Percentiles rank a stretch among this genome's conserved stretches.
Conservation (phyloP, 2,329 filamentous ascomycete species). For the Corynespora cassiicola region DNA sequence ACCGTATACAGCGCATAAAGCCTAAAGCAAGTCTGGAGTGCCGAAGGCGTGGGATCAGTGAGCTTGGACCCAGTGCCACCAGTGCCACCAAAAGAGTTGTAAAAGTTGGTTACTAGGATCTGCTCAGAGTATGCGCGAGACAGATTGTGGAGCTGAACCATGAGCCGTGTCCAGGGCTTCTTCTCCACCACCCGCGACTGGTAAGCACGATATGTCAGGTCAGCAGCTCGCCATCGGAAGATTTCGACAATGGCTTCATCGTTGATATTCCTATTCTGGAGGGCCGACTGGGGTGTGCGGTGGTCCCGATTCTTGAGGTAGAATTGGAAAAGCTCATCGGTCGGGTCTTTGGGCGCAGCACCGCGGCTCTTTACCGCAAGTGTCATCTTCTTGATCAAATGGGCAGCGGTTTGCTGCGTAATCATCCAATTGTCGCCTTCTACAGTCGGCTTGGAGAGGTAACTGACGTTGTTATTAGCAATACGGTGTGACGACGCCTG, state of each 20-base stretch:
- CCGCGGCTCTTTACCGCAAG: conserved; percentile 45
- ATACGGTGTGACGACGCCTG: neutral
- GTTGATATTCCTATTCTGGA: conserved; percentile 28
- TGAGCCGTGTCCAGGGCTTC: conserved; percentile 55
- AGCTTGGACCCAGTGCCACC: conserved; percentile 19
- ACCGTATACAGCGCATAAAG: conserved; percentile 58
- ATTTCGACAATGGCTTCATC: conserved; percentile 51
- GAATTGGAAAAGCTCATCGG: conserved; percentile 50
- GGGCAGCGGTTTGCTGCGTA: conserved; percentile 59
- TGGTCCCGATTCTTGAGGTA: conserved; percentile 45
- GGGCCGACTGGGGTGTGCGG: conserved; percentile 31
- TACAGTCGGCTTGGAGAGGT: conserved; percentile 61
- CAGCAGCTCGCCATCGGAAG: conserved; percentile 54
- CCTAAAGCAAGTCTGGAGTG: conserved; percentile 53
- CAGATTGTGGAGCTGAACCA: conserved; percentile 50
- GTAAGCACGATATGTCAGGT: conserved; percentile 52
- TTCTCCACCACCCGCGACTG: conserved; percentile 53
- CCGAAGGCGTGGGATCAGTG: conserved; percentile 33
- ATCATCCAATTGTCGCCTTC: conserved; percentile 67
- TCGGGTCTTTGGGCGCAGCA: conserved; percentile 41
- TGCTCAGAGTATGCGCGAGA: conserved; percentile 56
- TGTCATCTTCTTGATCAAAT: conserved; percentile 61
- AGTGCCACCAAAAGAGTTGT: conserved; percentile 47
- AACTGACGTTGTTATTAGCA: conserved; percentile 24
- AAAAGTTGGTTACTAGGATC: conserved; percentile 56